Percentiles rank a stretch among this genome's conserved stretches.
phyloP scores from a whole-genome alignment of 441 rosid genomes.

The Sinapis alba region DNA sequence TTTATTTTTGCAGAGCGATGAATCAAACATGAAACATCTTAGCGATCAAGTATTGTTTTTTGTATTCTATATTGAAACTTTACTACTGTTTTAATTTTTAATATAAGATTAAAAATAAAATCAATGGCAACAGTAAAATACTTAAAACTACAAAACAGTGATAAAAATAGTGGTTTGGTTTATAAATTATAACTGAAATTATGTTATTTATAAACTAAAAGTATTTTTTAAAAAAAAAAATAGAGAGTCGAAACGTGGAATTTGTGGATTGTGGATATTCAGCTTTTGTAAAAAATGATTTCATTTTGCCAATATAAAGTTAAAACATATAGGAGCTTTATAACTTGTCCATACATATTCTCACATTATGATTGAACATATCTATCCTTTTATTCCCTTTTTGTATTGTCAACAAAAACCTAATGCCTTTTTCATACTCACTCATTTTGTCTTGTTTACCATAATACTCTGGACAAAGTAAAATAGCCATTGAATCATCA shows the following conservation, averaged over 20 bases:
- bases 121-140: neutral
- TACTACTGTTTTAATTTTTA: too few species aligned
- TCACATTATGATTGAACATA: conserved; percentile 41
- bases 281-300: conserved; percentile 19
- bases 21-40: too few species aligned
- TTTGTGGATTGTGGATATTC: neutral
- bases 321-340: conserved; percentile 35
- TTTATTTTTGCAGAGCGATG: too few species aligned
- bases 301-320: conserved; percentile 40
- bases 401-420: conserved; percentile 42
- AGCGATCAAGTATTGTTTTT: too few species aligned
- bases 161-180: neutral
- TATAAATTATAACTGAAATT: neutral
- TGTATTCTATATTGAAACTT: neutral
- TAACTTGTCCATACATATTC: conserved; percentile 37
- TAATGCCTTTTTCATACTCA: conserved; percentile 40
- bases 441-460: conserved; percentile 44
- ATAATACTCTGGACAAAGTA: conserved; percentile 41
- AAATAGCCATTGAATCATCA: conserved; percentile 5
- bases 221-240: neutral
- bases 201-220: neutral
- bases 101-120: neutral
- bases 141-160: too few species aligned
- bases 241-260: neutral
- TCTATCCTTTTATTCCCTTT: conserved; percentile 26